phyloP scores from a whole-genome alignment of 805 yeast species.

The Metschnikowia corniflorae region DNA sequence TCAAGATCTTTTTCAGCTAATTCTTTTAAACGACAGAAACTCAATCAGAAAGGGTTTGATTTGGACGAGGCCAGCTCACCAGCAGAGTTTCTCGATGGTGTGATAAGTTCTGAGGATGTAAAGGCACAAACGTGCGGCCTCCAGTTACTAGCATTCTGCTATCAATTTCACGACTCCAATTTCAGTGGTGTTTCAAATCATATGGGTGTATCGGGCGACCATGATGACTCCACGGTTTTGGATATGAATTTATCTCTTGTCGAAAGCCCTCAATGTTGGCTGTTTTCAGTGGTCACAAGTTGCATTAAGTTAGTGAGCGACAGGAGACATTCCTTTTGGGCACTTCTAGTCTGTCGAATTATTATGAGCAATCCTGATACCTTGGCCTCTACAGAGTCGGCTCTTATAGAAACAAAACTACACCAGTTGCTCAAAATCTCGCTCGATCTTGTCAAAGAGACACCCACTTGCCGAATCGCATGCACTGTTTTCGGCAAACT shows the following conservation, averaged over 20 bases:
- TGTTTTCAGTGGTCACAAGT: neutral
- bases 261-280: too few species aligned
- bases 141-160: conserved; percentile 28
- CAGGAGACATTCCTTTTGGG: conserved; percentile 21
- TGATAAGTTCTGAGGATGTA: conserved; percentile 20
- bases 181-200: neutral
- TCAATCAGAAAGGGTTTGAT: neutral
- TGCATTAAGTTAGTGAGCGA: conserved; percentile 6
- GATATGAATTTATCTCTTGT: neutral
- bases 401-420: too few species aligned
- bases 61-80: conserved; percentile 8
- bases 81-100: conserved; percentile 23
- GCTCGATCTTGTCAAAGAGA: conserved; percentile 35
- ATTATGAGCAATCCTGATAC: too few species aligned
- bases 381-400: too few species aligned
- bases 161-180: conserved; percentile 13
- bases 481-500: conserved; percentile 27
- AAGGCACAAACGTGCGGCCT: conserved; percentile 20
- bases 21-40: conserved; percentile 26
- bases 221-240: conserved; percentile 1
- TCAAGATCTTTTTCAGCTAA: conserved; percentile 3
- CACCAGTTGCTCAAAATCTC: conserved; percentile 31
- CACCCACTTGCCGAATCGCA: conserved; percentile 23
- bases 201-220: too few species aligned
- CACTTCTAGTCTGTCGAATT: conserved; percentile 22